Evolutionary conservation across 805 yeast species (phyloP), one percentile per base, ranked within the genome.

Genomic region (Barnettozyma botsteinii): DNA sequence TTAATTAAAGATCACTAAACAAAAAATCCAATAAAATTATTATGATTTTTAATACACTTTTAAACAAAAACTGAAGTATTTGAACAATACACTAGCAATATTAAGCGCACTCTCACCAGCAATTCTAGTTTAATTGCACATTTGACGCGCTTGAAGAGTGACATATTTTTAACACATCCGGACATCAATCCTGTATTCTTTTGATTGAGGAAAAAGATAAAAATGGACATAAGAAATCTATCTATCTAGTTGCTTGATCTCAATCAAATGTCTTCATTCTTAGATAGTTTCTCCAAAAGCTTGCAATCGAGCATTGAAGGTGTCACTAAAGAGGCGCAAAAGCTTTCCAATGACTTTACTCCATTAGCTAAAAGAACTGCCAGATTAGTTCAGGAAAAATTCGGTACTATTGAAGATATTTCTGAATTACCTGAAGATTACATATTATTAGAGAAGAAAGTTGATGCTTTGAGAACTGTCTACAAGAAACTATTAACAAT

Each of bases 371-470:
- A 81, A 62, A 76, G 94, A 57, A 85, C 95, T 14, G 77, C 80
- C 35, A 77, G 93, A 46, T 60, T 81, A 59, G 76, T 86, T 33
- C 91, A 85, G 61, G 95, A 86, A 62, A 75, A 67, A 51, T 73
- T 86, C 21, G 94, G 94, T 35, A 77, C 81, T 50, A 85, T 80
- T 28, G 86, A 81, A 38, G 95, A 86, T 56, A 81, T 84, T 54
- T 81, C 91, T 40, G 89, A 85, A 57, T 71, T 86, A 48, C 95
- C 95, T 24, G 77, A 79, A 42, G 95, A 86, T 60, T 86, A 85
- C 59, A 65, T 81, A 38, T 81, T 78, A 44, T 72, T 85, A 49
- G 95, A 86, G 62, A 67, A 70, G 47, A 77, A 75, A 52, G 77
- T 84, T 45, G 94, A 85, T 54, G 74, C 81, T 44, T 71, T 41